These are phyloP conservation scores for Plantago ovata DNA, from an alignment of 257 asterid species.

Conservation along the genomic window DNA sequence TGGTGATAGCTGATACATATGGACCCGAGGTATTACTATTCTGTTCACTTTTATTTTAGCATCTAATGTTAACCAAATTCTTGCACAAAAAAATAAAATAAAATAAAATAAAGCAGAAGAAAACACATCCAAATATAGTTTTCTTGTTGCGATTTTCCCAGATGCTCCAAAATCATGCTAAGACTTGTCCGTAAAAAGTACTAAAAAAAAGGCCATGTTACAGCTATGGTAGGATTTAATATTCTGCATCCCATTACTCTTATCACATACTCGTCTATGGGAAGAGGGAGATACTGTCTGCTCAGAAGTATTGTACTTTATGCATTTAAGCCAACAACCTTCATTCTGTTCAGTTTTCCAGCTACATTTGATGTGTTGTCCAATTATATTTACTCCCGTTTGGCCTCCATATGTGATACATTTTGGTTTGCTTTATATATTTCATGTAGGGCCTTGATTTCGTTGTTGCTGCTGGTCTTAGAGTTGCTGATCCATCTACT, in stretches of 20 bases:
- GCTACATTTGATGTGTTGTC: background rate
- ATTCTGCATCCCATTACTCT: background rate
- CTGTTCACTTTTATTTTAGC: too few relatives aligned
- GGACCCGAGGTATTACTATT: conserved; percentile 71
- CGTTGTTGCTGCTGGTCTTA: conserved; percentile 75
- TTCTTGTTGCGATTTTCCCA: too few relatives aligned
- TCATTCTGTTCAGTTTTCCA: background rate
- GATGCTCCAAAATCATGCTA: too few relatives aligned
- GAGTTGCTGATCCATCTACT: conserved; percentile 88
- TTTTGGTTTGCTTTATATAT: conserved; percentile 18
- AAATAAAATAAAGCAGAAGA: too few relatives aligned
- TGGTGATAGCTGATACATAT: conserved; percentile 75
- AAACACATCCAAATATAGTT: too few relatives aligned
- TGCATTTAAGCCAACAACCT: background rate
- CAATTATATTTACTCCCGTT: background rate
- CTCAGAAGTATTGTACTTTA: background rate
- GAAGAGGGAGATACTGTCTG: background rate
- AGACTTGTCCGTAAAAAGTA: too few relatives aligned
- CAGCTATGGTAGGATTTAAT: background rate
- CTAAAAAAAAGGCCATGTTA: background rate
- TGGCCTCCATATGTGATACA: conserved; percentile 3
- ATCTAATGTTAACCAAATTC: too few relatives aligned
- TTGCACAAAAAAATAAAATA: too few relatives aligned
- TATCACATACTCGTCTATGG: conserved; percentile 7
- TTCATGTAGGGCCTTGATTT: conserved; percentile 79